These are phyloP conservation scores for Ogataea zsoltii DNA, from an alignment of 805 yeast genomes.

Conservation along the genomic window DNA sequence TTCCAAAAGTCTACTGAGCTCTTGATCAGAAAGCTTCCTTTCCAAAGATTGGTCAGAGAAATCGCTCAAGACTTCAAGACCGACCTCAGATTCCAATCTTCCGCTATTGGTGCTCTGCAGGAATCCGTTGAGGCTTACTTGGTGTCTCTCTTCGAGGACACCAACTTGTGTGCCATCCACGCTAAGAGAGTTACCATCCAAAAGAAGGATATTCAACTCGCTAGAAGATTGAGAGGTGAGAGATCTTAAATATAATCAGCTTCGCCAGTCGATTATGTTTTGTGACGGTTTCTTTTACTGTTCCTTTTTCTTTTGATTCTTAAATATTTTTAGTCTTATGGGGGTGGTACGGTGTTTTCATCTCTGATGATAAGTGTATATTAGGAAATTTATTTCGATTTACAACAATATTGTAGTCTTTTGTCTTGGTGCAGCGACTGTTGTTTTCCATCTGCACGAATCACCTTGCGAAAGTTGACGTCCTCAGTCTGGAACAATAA, in stretches of 20 bases:
- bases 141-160: constrained; percentile 94
- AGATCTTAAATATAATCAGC: constrained; percentile 56
- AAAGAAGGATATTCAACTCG: constrained; percentile 97
- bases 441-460: too few relatives aligned
- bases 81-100: constrained; percentile 93
- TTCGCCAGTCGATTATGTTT: constrained; percentile 1
- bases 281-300: constrained; percentile 1
- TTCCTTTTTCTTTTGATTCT: constrained; percentile 10
- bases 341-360: constrained; percentile 9
- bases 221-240: constrained; percentile 97
- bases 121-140: constrained; percentile 98
- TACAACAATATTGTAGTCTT: constrained; percentile 1
- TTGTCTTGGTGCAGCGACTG: too few relatives aligned
- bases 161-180: constrained; percentile 97
- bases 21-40: constrained; percentile 93
- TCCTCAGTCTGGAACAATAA: too few relatives aligned
- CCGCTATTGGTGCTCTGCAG: constrained; percentile 96
- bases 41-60: constrained; percentile 96
- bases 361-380: constrained; percentile 20
- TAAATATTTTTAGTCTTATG: constrained; percentile 25
- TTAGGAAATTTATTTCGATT: constrained; percentile 24
- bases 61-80: constrained; percentile 93
- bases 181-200: constrained; percentile 99
- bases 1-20: constrained; percentile 96
- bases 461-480: too few relatives aligned